These are phyloP conservation scores for Ramularia collo-cygni DNA, from an alignment of 2,329 filamentous ascomycete species.

Conservation along the genomic window DNA sequence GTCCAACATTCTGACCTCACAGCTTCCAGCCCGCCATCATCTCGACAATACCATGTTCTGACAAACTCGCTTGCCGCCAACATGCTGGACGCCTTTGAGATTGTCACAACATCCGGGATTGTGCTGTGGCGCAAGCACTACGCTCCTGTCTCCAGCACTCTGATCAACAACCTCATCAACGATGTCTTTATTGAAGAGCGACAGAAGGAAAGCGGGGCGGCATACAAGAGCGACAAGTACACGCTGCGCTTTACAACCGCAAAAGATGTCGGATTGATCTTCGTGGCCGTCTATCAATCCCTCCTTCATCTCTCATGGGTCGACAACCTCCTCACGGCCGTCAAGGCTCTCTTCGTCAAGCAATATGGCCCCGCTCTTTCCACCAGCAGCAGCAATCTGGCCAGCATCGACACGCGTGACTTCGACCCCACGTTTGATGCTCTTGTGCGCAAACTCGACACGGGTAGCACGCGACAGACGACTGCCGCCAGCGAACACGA, in stretches of 20 bases:
- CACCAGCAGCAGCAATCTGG: constrained; percentile 64
- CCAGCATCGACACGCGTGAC: constrained; percentile 65
- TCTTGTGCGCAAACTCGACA: constrained; percentile 75
- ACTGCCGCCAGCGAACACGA: constrained; percentile 19
- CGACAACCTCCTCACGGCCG: constrained; percentile 91
- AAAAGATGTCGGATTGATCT: constrained; percentile 90
- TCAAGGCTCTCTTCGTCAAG: constrained; percentile 83
- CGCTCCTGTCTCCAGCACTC: constrained; percentile 66
- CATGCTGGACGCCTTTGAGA: constrained; percentile 97
- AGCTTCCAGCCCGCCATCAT: too few relatives aligned
- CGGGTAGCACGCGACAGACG: constrained; percentile 24
- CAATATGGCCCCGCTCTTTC: constrained; percentile 84
- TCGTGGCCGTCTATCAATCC: constrained; percentile 95
- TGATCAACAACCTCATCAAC: constrained; percentile 91
- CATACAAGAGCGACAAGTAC: constrained; percentile 87
- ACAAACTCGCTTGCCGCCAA: too few relatives aligned
- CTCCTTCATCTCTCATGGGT: constrained; percentile 94
- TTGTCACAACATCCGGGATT: constrained; percentile 89
- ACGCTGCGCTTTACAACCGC: constrained; percentile 88
- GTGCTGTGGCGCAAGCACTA: constrained; percentile 94
- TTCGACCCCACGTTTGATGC: constrained; percentile 96
- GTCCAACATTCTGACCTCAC: too few relatives aligned
- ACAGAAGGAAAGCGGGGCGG: constrained; percentile 51
- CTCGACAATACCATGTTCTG: too few relatives aligned
- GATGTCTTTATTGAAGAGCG: constrained; percentile 98